Percentiles rank a stretch among this genome's conserved stretches.
Conservation (phyloP, 257 asterid species). For the Anisodus acutangulus region DNA sequence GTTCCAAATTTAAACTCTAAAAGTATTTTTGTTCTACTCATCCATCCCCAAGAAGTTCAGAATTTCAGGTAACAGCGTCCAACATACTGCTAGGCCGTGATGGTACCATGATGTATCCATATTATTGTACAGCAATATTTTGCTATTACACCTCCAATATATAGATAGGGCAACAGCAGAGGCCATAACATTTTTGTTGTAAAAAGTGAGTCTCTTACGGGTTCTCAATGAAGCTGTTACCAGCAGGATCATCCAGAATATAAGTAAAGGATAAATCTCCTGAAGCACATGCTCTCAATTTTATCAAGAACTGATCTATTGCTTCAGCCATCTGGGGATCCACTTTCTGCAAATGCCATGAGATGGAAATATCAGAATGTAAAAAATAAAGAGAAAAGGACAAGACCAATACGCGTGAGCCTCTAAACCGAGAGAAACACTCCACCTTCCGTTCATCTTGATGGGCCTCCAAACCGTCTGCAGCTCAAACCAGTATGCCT, state of each 20-base stretch:
- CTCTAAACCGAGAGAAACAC: constrained; percentile 26
- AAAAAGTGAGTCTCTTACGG: constrained; percentile 63
- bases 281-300: constrained; percentile 79
- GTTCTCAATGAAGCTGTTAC: constrained; percentile 98
- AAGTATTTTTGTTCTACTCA: constrained; percentile 11
- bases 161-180: neutral
- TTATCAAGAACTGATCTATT: constrained; percentile 75
- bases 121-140: neutral
- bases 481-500: constrained; percentile 85
- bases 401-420: neutral
- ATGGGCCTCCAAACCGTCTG: constrained; percentile 75
- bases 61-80: constrained; percentile 18
- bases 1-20: neutral
- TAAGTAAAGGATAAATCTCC: constrained; percentile 72
- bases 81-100: neutral
- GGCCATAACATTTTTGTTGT: neutral
- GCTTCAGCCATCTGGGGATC: constrained; percentile 85
- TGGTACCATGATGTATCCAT: neutral
- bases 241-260: constrained; percentile 92
- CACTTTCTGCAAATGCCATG: constrained; percentile 63
- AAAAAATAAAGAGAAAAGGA: constrained; percentile 3
- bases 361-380: constrained; percentile 23
- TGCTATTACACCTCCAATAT: neutral
- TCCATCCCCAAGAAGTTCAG: neutral
- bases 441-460: constrained; percentile 92